A percentile compares a stretch with the other conserved stretches of the same genome.
These are phyloP conservation scores for Aspergillus awamori DNA, from an alignment of 2,329 filamentous ascomycete species.

Conservation along the genomic window DNA sequence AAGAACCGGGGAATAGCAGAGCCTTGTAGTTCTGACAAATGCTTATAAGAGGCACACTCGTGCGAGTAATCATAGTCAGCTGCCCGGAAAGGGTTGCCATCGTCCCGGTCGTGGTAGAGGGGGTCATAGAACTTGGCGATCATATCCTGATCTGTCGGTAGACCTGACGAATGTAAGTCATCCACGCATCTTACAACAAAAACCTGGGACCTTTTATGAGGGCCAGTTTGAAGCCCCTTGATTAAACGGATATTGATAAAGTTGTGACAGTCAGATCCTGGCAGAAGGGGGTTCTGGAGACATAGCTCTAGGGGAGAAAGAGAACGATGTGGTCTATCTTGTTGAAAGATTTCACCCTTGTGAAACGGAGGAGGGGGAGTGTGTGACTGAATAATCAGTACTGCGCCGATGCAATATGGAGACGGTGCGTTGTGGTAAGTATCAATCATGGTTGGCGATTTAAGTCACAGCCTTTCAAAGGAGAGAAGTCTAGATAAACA, in stretches of 20 bases:
- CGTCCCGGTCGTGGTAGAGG: background rate
- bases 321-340: background rate
- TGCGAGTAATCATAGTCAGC: slow-evolving; percentile 8
- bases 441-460: no score
- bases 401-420: background rate
- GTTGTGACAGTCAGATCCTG: background rate
- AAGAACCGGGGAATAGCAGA: background rate
- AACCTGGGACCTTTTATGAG: background rate
- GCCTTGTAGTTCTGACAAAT: background rate
- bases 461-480: no score
- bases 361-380: background rate
- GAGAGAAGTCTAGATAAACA: no score
- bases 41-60: slow-evolving; percentile 1
- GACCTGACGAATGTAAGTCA: background rate
- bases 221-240: background rate
- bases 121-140: slow-evolving; percentile 6
- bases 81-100: background rate
- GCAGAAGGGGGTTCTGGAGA: background rate
- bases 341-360: background rate
- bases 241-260: background rate
- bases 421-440: background rate
- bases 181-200: background rate
- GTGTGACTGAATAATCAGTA: background rate
- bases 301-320: background rate
- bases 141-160: slow-evolving; percentile 3